Evolutionary conservation across 345 rosid species (phyloP), one percentile per base, ranked within the genome.

Genomic region (Corchorus olitorius): DNA sequence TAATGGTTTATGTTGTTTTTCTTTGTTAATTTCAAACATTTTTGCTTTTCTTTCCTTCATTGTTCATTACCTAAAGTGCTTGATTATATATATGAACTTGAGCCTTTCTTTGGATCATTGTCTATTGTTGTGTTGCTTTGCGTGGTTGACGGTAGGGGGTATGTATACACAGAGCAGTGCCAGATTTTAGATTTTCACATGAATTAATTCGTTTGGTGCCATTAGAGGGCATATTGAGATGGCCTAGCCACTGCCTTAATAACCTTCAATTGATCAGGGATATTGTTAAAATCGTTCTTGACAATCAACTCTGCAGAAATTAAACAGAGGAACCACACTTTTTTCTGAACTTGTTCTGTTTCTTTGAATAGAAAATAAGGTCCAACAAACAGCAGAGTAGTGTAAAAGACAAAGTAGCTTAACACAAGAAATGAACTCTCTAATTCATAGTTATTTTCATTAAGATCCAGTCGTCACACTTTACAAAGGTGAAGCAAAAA

Each of bases 1-100:
- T 58, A 20, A 39, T 69, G 48, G 70, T 22, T 67, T 67, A 2
- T 39, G n/a, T 59, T 66, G 8, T 55, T 70, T 75, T 73, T 34
- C 52, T 27, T 65, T 35, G 55, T 58, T 76, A 75, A 37, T 11
- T 59, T 76, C 45, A 27, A 33, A 58, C 74, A 17, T 35, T 34
- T 53, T 39, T 39, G 48, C 35, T 53, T 67, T 62, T 49, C 50
- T 14, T 52, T 43, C 20, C 52, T 7, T 53, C 0, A 5, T 65
- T 55, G 37, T 70, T 59, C 37, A 63, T 69, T 56, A 12, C 20
- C n/a, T 65, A 37, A 62, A 27, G 1, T 27, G 27, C 27, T 27
- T 27, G 27, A 27, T 27, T 27, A 27, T 27, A 27, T 27, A 27
- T 27, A 27, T 27, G 27, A 27, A 27, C 27, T 27, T 1, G 27